Evolutionary conservation across 139 green algal genomes (phyloP).

Genomic region (Chlorella vulgaris): DNA sequence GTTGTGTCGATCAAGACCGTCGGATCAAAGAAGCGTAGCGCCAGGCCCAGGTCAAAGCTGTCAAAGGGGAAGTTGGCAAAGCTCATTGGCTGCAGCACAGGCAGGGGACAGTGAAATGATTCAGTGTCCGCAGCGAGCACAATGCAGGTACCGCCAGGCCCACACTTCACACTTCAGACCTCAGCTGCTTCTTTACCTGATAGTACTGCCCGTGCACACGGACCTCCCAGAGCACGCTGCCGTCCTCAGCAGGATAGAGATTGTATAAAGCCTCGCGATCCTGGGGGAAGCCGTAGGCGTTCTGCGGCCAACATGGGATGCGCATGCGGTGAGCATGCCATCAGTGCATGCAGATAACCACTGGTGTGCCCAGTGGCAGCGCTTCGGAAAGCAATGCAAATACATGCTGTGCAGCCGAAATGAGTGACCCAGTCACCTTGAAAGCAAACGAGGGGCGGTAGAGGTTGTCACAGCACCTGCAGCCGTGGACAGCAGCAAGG

Average conservation of each 20-base stretch:
- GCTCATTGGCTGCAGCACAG: constrained; percentile 26
- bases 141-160: too few relatives aligned
- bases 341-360: not conserved
- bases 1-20: not conserved
- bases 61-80: constrained; percentile 20
- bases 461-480: constrained; percentile 28
- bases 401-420: too few relatives aligned
- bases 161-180: too few relatives aligned
- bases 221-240: constrained; percentile 11
- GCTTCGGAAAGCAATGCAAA: too few relatives aligned
- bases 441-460: constrained; percentile 21
- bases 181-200: constrained; percentile 3
- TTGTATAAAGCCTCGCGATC: constrained; percentile 9
- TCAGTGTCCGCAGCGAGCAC: not conserved
- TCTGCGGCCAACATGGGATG: not conserved
- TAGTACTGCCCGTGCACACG: constrained; percentile 20
- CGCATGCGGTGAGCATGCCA: not conserved
- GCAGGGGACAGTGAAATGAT: too few relatives aligned
- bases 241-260: not conserved
- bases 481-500: not conserved
- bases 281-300: constrained; percentile 21
- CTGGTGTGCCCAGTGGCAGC: too few relatives aligned
- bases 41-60: not conserved
- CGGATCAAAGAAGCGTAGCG: constrained; percentile 2
- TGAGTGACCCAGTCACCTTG: not conserved